Base-by-base conservation (phyloP, 768 basidiomycete species). In the Agrocybe chaxingu region DNA sequence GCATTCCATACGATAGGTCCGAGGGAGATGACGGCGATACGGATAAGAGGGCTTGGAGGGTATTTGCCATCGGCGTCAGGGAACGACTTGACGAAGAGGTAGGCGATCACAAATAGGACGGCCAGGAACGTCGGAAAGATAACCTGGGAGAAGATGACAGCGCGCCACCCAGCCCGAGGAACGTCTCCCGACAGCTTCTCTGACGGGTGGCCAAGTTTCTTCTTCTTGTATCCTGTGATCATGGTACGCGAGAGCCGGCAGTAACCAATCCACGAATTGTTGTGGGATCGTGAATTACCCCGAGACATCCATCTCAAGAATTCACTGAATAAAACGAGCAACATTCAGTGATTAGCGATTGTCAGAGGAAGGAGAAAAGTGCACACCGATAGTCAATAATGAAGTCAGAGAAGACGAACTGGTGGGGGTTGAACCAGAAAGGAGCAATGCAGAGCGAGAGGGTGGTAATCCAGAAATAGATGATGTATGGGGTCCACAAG, bases 171-270 rank as follows among this genome's bases (percentile, higher is more conserved):
- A 8, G 95, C 97, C 41, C 96, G 85, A 13, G 97, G 96, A 33
- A 93, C 87, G 65, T 98, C 97, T 46, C 89, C 89, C 4, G 95
- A 95, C 24, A 98, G 78, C 70, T 97, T 98, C 70, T 98, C 96
- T 0, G 95, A 98, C 1, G 97, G 97, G 63, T 93, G 89, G 16
- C 97, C 97, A 5, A 99, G 83, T 58, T 84, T 84, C 79, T 98
- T 98, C 76, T 90, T 92, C 81, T 98, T 98, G 83, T 94, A 99
- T n/a, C 97, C 97, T 12, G 97, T 99, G 64, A 99, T 96, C 82
- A 92, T 89, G 12, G 97, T 99, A 45, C 97, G 79, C n/a, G 93
- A 93, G 41, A 99, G 76, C 47, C 97, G 91, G 67, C 97, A 99
- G 69, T 98, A 99, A 0, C 97, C 96, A 57, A 98, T 96, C 97